Conservation (phyloP, 1,284 basidiomycete species). For the Cryptococcus sp. region DNA sequence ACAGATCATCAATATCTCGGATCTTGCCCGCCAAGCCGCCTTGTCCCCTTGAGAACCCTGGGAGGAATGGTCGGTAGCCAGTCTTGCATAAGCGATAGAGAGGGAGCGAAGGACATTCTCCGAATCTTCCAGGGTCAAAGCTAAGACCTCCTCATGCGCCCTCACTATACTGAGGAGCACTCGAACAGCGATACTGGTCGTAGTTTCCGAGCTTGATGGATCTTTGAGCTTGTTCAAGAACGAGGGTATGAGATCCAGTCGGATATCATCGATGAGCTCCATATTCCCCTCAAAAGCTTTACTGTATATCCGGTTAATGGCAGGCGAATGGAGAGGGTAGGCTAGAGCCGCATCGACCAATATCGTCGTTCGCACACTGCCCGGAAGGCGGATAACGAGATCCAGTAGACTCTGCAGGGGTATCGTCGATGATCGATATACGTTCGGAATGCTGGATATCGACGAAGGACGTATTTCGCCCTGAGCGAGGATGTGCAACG, state of each 20-base stretch:
- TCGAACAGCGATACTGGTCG: conserved; percentile 2
- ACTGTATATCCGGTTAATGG: conserved; percentile 19
- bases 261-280: conserved; percentile 15
- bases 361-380: conserved; percentile 10
- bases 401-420: conserved; percentile 17
- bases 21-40: conserved; percentile 20
- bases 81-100: conserved; percentile 20
- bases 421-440: conserved; percentile 9
- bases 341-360: conserved; percentile 27
- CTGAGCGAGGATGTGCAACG: conserved; percentile 16
- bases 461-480: conserved; percentile 3
- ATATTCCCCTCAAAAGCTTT: conserved; percentile 11
- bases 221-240: conserved; percentile 11
- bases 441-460: neutral
- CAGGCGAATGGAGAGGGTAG: conserved; percentile 21
- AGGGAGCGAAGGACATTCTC: conserved; percentile 32
- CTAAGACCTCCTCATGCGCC: conserved; percentile 33
- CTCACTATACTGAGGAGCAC: conserved; percentile 22
- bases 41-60: neutral
- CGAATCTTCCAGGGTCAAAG: conserved; percentile 25
- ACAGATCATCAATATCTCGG: conserved; percentile 29
- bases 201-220: conserved; percentile 8
- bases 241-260: conserved; percentile 22
- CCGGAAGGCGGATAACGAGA: conserved; percentile 9
- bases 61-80: neutral